phyloP scores from a whole-genome alignment of 306 rosid genomes.

The Erythrophleum fordii region DNA sequence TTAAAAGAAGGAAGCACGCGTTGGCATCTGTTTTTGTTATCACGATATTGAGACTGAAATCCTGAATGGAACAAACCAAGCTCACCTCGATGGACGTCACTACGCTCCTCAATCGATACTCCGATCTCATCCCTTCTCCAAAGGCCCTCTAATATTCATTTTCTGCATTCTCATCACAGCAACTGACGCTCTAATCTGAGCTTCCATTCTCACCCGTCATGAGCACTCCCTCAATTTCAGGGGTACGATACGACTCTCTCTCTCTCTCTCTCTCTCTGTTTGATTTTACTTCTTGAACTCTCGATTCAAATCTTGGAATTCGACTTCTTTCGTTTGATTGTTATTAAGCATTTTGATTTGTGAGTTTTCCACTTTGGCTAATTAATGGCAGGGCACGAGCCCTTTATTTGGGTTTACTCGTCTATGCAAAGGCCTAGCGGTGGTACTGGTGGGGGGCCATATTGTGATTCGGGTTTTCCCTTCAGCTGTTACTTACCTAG shows the following conservation, averaged over 20 bases:
- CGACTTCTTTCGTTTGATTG: background rate
- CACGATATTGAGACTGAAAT: background rate
- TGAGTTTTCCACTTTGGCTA: background rate
- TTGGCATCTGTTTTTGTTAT: too few relatives aligned
- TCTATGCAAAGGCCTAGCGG: constrained; percentile 84
- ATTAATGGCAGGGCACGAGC: constrained; percentile 52
- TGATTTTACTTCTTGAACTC: background rate
- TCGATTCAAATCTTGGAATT: constrained; percentile 29
- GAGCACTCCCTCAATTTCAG: constrained; percentile 25
- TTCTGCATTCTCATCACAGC: background rate
- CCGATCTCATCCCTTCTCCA: background rate
- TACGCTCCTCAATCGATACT: background rate
- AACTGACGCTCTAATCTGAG: background rate
- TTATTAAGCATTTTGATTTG: background rate
- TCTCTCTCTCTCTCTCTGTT: background rate
- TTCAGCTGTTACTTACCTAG: constrained; percentile 61
- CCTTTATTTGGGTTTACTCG: constrained; percentile 72
- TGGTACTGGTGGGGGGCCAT: constrained; percentile 71
- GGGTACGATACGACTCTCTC: constrained; percentile 4
- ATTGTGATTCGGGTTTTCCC: constrained; percentile 72
- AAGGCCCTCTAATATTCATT: background rate
- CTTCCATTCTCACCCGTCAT: constrained; percentile 9
- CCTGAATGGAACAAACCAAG: background rate
- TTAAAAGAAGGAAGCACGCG: too few relatives aligned
- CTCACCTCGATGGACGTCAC: background rate